Evolutionary conservation across 2,329 filamentous ascomycete genomes (phyloP).

Genomic region (Pseudomassariella vexata): DNA sequence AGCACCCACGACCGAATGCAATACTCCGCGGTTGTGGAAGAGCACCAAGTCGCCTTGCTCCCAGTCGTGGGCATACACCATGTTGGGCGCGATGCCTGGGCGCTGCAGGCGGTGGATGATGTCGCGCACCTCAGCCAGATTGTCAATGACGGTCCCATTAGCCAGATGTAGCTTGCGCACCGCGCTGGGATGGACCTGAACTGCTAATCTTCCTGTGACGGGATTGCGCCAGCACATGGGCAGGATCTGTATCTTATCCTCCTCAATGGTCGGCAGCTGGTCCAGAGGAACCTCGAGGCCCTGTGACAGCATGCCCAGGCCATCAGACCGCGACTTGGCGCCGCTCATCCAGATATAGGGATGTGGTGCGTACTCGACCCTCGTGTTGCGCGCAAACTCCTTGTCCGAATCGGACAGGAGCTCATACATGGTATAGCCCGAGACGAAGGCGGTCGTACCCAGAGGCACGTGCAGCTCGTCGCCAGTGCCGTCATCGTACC

Average conservation of each 20-base stretch:
- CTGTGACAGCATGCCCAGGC: constrained; percentile 66
- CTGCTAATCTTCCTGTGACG: constrained; percentile 59
- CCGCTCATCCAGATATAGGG: constrained; percentile 78
- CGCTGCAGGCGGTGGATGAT: constrained; percentile 66
- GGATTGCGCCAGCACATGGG: constrained; percentile 78
- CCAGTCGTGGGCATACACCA: constrained; percentile 74
- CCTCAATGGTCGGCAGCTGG: constrained; percentile 60
- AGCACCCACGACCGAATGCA: constrained; percentile 71
- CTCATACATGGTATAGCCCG: constrained; percentile 66
- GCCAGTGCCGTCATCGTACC: constrained; percentile 67
- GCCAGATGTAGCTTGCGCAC: constrained; percentile 62
- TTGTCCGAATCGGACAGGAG: constrained; percentile 59
- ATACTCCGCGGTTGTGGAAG: constrained; percentile 71
- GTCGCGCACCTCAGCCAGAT: constrained; percentile 59
- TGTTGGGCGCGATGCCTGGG: constrained; percentile 62
- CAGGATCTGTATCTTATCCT: constrained; percentile 62
- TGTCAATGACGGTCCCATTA: constrained; percentile 63
- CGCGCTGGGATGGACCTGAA: constrained; percentile 71
- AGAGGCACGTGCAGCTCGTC: constrained; percentile 64
- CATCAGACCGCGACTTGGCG: constrained; percentile 60
- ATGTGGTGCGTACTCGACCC: constrained; percentile 70
- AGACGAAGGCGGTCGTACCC: constrained; percentile 72
- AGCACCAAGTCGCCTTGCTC: constrained; percentile 69
- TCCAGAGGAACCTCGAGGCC: constrained; percentile 52
- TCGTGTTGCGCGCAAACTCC: constrained; percentile 59